Evolutionary conservation across 202 grass and related monocot species (phyloP).

Genomic region (Cymbopogon flexuosus): DNA sequence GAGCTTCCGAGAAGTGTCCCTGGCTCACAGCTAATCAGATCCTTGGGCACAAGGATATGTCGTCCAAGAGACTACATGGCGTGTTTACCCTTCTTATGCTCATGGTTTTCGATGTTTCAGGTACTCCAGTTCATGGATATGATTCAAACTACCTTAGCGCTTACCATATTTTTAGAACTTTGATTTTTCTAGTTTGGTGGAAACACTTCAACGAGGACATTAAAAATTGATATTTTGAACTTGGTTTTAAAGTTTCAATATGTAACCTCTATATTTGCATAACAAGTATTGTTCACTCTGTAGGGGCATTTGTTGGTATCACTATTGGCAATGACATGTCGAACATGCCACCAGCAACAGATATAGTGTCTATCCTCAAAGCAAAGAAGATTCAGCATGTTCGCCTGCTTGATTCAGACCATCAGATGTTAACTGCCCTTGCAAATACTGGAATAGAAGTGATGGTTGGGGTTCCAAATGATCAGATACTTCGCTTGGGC

Average conservation of each 20-base stretch:
- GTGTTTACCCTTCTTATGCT: conserved; percentile 37
- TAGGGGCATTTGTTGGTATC: conserved; percentile 90
- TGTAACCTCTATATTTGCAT: background rate
- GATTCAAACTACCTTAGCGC: background rate
- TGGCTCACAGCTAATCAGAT: conserved; percentile 18
- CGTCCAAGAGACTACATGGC: conserved; percentile 16
- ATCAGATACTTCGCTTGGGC: conserved; percentile 78
- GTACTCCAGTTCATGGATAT: conserved; percentile 24
- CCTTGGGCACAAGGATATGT: conserved; percentile 33
- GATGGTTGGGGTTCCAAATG: conserved; percentile 75
- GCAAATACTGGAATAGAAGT: conserved; percentile 93
- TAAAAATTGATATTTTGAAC: background rate
- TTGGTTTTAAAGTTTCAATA: background rate
- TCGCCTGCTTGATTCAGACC: conserved; percentile 70
- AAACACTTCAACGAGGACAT: background rate
- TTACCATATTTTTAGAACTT: background rate
- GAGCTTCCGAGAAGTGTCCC: conserved; percentile 8
- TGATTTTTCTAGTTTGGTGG: background rate
- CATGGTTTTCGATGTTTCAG: conserved; percentile 49
- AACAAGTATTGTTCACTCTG: background rate
- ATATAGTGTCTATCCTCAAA: conserved; percentile 82
- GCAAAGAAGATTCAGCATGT: conserved; percentile 70
- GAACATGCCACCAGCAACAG: conserved; percentile 47
- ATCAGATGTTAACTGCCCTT: conserved; percentile 77
- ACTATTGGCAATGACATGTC: conserved; percentile 71